Evolutionary conservation across 192 early-diverging fungal genomes (phyloP), one percentile per base, ranked within the genome.

Genomic region (Coemansia sp.): DNA sequence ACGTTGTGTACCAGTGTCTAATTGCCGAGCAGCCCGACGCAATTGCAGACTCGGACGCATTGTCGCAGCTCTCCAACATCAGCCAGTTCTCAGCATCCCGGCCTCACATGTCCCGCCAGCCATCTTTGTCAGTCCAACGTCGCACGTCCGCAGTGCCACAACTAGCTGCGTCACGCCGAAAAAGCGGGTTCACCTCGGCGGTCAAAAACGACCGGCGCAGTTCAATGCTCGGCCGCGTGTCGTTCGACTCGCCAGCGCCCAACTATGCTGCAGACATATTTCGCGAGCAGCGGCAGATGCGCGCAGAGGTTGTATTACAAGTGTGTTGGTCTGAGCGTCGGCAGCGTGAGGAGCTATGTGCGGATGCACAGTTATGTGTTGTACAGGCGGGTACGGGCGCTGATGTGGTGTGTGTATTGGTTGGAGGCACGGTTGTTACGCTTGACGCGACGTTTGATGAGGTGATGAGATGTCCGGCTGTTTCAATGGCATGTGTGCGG

Each of bases 211-310:
- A 71, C 55, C 77, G 71, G 9, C 68, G 77, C 45, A 66, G 65
- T 48, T 80, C 77, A 20, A 52, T 80, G 57, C 55, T 80, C 5
- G 77, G 77, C 1, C 77, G 77, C 0, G 68, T 71, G 6, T 80
- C 77, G 3, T 70, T 80, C 54, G 77, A 80, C 68, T 74, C 76
- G 32, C 77, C 77, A 9, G 77, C 71, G 8, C 54, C 65, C 43
- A 69, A 62, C 20, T 73, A 70, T 38, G 71, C 71, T 1, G 71
- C 68, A 14, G 77, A 80, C 45, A 60, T 70, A 48, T 71, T 80
- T 35, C 61, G 71, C 37, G 77, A 80, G 52, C 77, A 80, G 43
- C 71, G 68, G 35, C 77, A 67, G 54, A 74, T 74, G 68, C 54
- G 62, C 1, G 77, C 77, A 10, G 71, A 80, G 37, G 65, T 67